A percentile compares a stretch with the other conserved stretches of the same genome.
phyloP scores from a whole-genome alignment of 192 early-diverging fungal genomes.

The Entomortierella lignicola region DNA sequence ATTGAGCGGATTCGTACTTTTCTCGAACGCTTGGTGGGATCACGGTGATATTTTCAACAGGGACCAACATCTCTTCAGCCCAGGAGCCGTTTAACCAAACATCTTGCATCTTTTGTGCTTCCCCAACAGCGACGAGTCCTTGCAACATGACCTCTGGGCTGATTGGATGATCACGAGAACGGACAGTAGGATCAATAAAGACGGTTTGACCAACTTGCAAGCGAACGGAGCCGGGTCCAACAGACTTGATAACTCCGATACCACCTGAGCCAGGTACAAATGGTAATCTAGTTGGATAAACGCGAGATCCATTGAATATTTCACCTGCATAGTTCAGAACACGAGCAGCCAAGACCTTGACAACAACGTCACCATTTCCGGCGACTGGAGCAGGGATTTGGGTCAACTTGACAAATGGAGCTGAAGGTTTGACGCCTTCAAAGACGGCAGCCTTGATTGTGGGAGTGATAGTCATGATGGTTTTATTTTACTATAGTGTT shows the following conservation, averaged over 20 bases:
- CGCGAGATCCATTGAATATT: constrained; percentile 23
- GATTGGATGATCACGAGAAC: constrained; percentile 43
- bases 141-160: constrained; percentile 37
- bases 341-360: constrained; percentile 45
- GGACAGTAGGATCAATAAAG: constrained; percentile 47
- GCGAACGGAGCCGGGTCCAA: constrained; percentile 23
- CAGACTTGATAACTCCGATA: constrained; percentile 32
- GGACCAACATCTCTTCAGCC: constrained; percentile 38
- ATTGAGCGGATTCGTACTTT: constrained; percentile 5
- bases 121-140: constrained; percentile 29
- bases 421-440: constrained; percentile 13
- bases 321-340: constrained; percentile 32
- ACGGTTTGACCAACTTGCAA: constrained; percentile 44
- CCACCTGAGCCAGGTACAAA: constrained; percentile 45
- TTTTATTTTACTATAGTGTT: no score
- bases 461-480: background rate
- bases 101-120: constrained; percentile 10
- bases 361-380: constrained; percentile 31
- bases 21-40: constrained; percentile 26
- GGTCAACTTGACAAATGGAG: constrained; percentile 7
- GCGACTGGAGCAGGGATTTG: constrained; percentile 28
- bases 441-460: constrained; percentile 27
- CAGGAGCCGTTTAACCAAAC: constrained; percentile 42
- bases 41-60: constrained; percentile 36
- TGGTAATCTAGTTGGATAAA: constrained; percentile 33